Evolutionary conservation across 1,284 basidiomycete species (phyloP), one percentile per base, ranked within the genome.

Genomic region (Cystobasidiaceae sp.): DNA sequence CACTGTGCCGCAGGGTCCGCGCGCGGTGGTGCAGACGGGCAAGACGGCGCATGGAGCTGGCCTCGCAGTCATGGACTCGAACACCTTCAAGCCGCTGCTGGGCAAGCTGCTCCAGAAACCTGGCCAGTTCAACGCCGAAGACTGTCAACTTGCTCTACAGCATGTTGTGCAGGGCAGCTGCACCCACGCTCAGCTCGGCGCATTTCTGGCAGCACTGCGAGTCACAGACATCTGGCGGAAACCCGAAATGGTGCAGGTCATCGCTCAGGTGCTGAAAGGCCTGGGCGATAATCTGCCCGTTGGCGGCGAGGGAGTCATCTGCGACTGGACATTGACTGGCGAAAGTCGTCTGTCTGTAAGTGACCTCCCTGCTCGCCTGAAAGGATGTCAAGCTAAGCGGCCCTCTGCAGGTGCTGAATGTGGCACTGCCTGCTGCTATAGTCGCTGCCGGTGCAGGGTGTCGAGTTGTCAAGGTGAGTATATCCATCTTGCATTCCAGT

Each of bases 361-460:
- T 30, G 13, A 13, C 45, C 0, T 55, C 51, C 0, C 46, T 43
- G 6, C 7, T 49, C 25, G 8, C 17, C 9, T 27, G 15, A 33
- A 85, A 80, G 78, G 84, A 81, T 68, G 87, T 86, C 63, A 83
- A 88, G 13, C 88, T 86, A 0, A 94, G 94, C 17, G 93, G 93
- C 11, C 93, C 97, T 78, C 93, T 93, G 0, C 86, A 93, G 78
- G 90, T 97, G 74, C 88, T 94, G 82, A 97, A 98, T 76, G 93
- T 97, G 48, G 94, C 91, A 74, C 97, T 94, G 0, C 89, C 92
- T 0, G 94, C 94, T 1, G 93, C 85, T 4, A 85, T 98, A 67
- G 90, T 98, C 19, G 93, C 93, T 27, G 92, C 92, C n/a, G 94
- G 94, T 13, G 90, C 93, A 0, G 94, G 94, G 15, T 89, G 91